Conservation (phyloP, 192 early-diverging fungal genomes). For the Rhizoclosmatium sp. region DNA sequence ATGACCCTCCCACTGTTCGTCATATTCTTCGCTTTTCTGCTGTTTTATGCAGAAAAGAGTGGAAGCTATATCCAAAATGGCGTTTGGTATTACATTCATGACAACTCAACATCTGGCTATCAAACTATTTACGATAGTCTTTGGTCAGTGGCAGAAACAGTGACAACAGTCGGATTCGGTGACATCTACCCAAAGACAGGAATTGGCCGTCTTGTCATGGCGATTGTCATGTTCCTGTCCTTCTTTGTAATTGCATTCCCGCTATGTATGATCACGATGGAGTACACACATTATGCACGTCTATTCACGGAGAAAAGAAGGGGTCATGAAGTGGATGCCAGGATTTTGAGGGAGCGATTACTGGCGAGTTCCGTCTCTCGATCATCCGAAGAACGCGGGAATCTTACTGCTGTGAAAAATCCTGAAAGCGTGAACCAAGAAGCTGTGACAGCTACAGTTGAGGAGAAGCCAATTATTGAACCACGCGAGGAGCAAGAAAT, state of each 20-base stretch:
- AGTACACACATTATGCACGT: background rate
- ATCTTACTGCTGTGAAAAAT: too few species aligned
- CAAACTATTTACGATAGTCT: conserved; percentile 20
- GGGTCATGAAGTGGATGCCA: background rate
- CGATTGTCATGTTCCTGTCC: conserved; percentile 21
- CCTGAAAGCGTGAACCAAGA: too few species aligned
- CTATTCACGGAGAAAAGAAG: background rate
- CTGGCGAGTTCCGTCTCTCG: background rate
- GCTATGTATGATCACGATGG: conserved; percentile 24
- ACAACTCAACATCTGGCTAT: background rate
- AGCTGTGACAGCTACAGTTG: too few species aligned
- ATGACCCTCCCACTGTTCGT: conserved; percentile 18
- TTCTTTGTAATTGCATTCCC: conserved; percentile 24
- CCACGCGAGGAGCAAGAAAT: too few species aligned
- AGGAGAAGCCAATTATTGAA: too few species aligned
- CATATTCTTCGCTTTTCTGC: conserved; percentile 10
- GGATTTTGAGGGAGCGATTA: background rate
- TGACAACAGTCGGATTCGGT: conserved; percentile 21
- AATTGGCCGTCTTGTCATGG: background rate
- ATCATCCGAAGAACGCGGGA: too few species aligned
- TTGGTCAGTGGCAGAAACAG: conserved; percentile 5
- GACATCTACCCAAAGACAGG: conserved; percentile 1
- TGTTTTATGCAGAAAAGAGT: conserved; percentile 11
- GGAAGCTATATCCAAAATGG: background rate
- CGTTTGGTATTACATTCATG: background rate